Base-by-base conservation (phyloP, 768 basidiomycete genomes). In the Boletus coccyginus region DNA sequence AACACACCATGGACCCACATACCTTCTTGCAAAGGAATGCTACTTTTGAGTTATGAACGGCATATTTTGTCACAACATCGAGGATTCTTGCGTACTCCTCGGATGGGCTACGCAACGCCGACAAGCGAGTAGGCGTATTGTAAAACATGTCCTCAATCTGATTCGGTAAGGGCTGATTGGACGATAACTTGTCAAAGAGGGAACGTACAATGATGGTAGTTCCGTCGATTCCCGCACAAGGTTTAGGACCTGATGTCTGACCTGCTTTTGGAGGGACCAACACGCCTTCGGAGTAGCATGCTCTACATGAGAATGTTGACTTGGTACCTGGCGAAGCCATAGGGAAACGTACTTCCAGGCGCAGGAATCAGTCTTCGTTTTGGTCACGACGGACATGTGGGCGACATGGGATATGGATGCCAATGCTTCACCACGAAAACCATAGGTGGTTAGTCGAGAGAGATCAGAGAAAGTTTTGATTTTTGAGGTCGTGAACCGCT, bases 61-160 rank as follows among this genome's bases (percentile, higher is more conserved):
- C 93, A 67, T 99, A 99, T 58, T 88, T 90, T 3, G 91, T 92
- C 29, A 98, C 78, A 11, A 98, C 91, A 59, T 96, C 92, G 3
- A 98, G 78, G 42, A 98, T 94, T 35, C 92, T 82, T 6, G 85
- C 81, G 70, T 96, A 98, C 67, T 99, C 97, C 62, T 98, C 96
- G 3, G 93, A 89, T 5, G 87, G 74, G 54, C 85, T 88, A 36
- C 90, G 85, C 52, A 98, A 78, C 1, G 94, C 90, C 4, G 91
- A 85, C 24, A 95, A 81, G 45, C 97, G 88, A 3, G 88, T 85
- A 0, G 94, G 93, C 1, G 86, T 92, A 61, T 96, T 97, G 71
- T 92, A 95, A 68, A 99, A 99, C 31, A 99, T 76, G 66, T 98
- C 91, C 71, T 98, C 94, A 27, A 94, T 94, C 95, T 98, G 61